Conservation (phyloP, 2,329 filamentous ascomycete genomes). For the Sporothrix sp. region DNA sequence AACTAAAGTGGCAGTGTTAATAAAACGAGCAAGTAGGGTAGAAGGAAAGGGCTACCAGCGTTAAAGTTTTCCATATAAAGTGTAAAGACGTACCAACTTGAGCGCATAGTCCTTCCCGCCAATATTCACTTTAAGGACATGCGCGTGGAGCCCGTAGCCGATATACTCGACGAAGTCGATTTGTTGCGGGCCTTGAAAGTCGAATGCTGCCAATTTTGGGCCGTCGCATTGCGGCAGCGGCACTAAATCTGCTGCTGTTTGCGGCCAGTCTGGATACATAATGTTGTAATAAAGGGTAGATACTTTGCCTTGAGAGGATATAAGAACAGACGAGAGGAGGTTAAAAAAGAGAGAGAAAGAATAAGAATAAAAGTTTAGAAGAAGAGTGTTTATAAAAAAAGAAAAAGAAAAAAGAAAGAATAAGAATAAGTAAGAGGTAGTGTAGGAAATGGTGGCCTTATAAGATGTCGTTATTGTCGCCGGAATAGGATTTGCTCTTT, state of each 20-base stretch:
- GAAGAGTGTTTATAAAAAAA: too few species aligned
- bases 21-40: not conserved
- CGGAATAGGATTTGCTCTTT: not conserved
- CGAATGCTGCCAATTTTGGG: not conserved
- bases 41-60: not conserved
- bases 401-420: not conserved
- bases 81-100: not conserved
- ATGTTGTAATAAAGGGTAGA: not conserved
- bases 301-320: not conserved
- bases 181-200: constrained; percentile 15
- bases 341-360: not conserved
- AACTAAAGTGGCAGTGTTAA: not conserved
- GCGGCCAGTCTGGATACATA: constrained; percentile 3
- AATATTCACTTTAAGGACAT: constrained; percentile 18
- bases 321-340: too few species aligned
- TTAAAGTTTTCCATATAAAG: too few species aligned
- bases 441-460: too few species aligned
- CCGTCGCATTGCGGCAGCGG: not conserved
- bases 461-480: not conserved
- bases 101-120: constrained; percentile 3
- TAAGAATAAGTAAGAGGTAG: not conserved
- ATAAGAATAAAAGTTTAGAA: not conserved
- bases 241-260: not conserved
- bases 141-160: constrained; percentile 14
- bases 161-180: constrained; percentile 19